A percentile compares a stretch with the other conserved stretches of the same genome.
Conservation (phyloP, 2,329 filamentous ascomycete species). For the Penicillium sp. region DNA sequence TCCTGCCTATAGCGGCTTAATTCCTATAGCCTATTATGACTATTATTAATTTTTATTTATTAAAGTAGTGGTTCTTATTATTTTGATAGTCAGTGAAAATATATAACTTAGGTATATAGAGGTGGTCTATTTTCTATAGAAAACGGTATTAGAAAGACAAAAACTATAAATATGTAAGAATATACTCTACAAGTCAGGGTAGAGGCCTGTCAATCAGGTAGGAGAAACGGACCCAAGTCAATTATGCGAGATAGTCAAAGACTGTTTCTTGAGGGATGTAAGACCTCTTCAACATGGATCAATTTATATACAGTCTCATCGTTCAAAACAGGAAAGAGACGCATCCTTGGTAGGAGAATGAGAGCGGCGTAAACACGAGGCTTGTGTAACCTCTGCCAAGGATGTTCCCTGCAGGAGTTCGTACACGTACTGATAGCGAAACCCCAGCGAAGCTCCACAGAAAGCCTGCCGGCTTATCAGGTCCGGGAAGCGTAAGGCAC, state of each 20-base stretch:
- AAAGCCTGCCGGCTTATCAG: not conserved
- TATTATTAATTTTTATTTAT: too few species aligned
- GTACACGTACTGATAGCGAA: not conserved
- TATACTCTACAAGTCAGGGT: constrained; percentile 1
- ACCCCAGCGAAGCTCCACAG: not conserved
- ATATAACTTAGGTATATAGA: too few species aligned
- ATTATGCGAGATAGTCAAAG: not conserved
- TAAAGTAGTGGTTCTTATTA: too few species aligned
- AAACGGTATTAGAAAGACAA: too few species aligned
- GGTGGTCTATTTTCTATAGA: too few species aligned
- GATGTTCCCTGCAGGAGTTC: not conserved
- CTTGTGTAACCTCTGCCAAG: not conserved
- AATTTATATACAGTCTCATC: not conserved
- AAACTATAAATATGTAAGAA: too few species aligned
- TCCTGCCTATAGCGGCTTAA: too few species aligned
- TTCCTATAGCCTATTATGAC: too few species aligned
- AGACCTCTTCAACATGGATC: not conserved
- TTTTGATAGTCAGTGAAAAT: too few species aligned
- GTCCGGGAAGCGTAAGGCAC: not conserved
- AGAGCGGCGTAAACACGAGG: not conserved
- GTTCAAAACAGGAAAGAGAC: not conserved
- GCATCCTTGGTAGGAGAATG: not conserved
- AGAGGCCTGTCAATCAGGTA: not conserved
- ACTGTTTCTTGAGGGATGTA: not conserved
- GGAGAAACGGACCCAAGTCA: not conserved